Base-by-base conservation (phyloP, 2,329 filamentous ascomycete species). In the Monilinia polystroma region DNA sequence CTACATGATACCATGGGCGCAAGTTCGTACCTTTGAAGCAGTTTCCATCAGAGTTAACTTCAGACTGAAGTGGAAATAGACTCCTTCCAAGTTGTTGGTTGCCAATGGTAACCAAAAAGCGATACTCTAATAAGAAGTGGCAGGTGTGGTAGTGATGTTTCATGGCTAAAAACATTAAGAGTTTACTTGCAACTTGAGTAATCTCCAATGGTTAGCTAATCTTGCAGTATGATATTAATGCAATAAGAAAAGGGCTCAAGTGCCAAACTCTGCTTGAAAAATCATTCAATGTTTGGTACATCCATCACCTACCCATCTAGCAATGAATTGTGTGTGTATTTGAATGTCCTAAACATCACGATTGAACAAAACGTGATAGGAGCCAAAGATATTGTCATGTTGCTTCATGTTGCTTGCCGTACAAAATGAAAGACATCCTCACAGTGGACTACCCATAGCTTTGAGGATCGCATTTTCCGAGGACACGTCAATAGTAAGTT, bases 381-480 rank as follows among this genome's bases (percentile, higher is more conserved):
- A 12, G 43, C n/a, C 43, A 49, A 10, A 32, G n/a, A 47, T 59
- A 32, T 16, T 49, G 29, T 29, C 4, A 29, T 29, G 29, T 29
- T 29, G 29, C 29, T n/a, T 59, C 26, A 49, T 49, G 16, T 35
- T 59, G 18, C 43, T n/a, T 35, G 57, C 43, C 4, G 43, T 32
- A n/a, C 18, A 23, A 60, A 51, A 51, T 38, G 16, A 23, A 38
- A 49, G 29, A 51, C 6, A 8, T 23, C 29, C 29, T 51, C 20
- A 16, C 49, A 49, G 35, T 51, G 45, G 45, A 38, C 45, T 60
- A 38, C 58, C 57, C 58, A 51, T 60, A 23, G 14, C 57, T 38
- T 23, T 32, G 16, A 55, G 32, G 2, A 55, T 38, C 8, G 14
- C 6, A 60, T 59, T 4, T n/a, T 18, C 43, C 45, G 5, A 60